Percentiles rank a stretch among this genome's conserved stretches.
Evolutionary conservation across 257 asterid genomes (phyloP).

Genomic region (Marsdenia floribunda): DNA sequence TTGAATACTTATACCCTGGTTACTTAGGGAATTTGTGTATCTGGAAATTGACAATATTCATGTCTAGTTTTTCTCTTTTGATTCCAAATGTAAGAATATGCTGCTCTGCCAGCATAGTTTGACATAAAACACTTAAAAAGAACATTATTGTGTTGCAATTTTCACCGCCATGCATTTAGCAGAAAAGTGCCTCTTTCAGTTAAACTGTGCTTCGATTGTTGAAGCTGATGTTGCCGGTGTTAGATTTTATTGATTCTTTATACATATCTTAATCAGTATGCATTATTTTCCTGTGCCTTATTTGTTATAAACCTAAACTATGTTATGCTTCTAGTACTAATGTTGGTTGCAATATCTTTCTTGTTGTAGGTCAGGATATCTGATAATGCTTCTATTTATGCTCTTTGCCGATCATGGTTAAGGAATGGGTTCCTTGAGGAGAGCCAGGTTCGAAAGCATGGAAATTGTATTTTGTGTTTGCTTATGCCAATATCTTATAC

Average conservation of each 20-base stretch:
- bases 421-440: constrained; percentile 70
- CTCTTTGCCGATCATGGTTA: constrained; percentile 86
- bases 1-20: neutral
- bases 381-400: constrained; percentile 63
- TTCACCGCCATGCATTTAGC: neutral
- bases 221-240: neutral
- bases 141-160: neutral
- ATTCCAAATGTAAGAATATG: neutral
- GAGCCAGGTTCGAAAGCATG: constrained; percentile 52
- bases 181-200: neutral
- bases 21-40: neutral
- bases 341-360: constrained; percentile 10
- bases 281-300: neutral
- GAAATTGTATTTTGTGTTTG: neutral
- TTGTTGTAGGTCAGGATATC: constrained; percentile 55
- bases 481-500: neutral
- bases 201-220: neutral
- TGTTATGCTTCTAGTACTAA: neutral
- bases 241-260: neutral
- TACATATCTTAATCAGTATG: neutral
- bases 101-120: neutral
- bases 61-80: neutral
- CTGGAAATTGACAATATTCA: neutral
- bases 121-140: neutral
- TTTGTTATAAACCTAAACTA: neutral